Base-by-base conservation (phyloP, 202 grass and related monocot genomes). In the Setaria italica region DNA sequence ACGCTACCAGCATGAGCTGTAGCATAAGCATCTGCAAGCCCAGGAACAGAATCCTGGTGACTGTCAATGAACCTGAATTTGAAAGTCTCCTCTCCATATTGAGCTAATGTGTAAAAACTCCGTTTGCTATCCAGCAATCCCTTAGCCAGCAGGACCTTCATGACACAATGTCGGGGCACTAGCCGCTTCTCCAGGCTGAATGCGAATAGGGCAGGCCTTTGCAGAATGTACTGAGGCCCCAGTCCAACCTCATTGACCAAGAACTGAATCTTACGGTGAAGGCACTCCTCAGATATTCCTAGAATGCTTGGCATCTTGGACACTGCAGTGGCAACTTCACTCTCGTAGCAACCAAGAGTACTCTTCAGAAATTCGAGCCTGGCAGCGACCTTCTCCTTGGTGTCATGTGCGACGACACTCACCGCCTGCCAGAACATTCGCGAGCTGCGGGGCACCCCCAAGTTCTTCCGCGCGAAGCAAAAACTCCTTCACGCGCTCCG, bases 361-460 rank as follows among this genome's bases (percentile, higher is more conserved):
- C 21, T 45, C 57, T 62, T 78, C 13, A 78, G 17, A 11, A 78
- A 2, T 9, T 62, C 56, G 13, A 62, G 55, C 20, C 0, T 77
- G 54, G 74, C 56, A 77, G 74, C 74, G 62, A 60, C 12, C 20
- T 62, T 77, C 74, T 77, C 74, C 62, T 77, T 46, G 37, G 5
- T 10, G 20, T 0, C 6, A 5, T 3, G 0, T 3, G n/a, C 0
- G 6, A 30, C 11, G 0, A 5, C 11, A 16, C 1, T 0, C 12
- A 77, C 11, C 12, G 39, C 57, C 0, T 10, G 5, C 13, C 2
- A 6, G 57, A 78, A 62, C 76, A 47, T 62, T 10, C 5, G 13
- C 6, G 76, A 63, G 14, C 41, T 2, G 21, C 57, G 21, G 25
- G 56, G 41, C 56, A 78, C n/a, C 76, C 39, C 57, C 76, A 78